Evolutionary conservation across 2,329 filamentous ascomycete species (phyloP), one percentile per base, ranked within the genome.

Genomic region (Colletotrichum simmondsii): DNA sequence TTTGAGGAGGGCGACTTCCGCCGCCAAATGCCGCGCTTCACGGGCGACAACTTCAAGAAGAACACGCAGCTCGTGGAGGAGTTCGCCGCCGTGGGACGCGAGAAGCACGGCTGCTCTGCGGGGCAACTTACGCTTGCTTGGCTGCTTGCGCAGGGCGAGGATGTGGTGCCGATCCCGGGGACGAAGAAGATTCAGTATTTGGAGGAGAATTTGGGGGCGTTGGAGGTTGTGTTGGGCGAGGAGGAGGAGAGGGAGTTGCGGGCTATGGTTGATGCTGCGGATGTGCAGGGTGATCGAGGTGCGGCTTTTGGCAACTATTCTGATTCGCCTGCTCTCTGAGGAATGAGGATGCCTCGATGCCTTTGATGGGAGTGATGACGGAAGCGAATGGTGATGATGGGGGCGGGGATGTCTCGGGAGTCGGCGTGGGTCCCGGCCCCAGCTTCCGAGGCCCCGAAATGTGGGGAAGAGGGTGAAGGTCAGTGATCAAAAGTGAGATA

Each of bases 81-180:
- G 22, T 84, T 92, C 68, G 78, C 81, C 4, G 81, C 77, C 5
- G 77, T 92, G 6, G 65, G 52, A 3, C 90, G 89, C 0, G 80
- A 85, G 54, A 83, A 81, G 73, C 92, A 93, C 80, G 85, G 78
- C 6, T 85, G 83, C 58, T 91, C 91, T 0, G 76, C 89, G 0
- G 85, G 84, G 1, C 88, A 94, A 77, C 78, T 94, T 37, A 87
- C 89, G 1, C 82, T 93, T 32, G 91, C 91, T 0, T 93, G 91
- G 91, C 76, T 93, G 68, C 76, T 91, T 75, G 86, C 86, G 4
- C 90, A 92, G 76, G 89, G 89, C 0, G 84, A 87, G 2, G 88
- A 91, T 75, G 83, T 93, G 62, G 87, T 91, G 76, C 89, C 92
- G 0, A 93, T 88, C 63, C 87, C 85, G 0, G 87, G 86, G 2